Percentiles rank a stretch among this genome's conserved stretches.
Conservation (phyloP, 495 filamentous ascomycete species). For the Xylaria grammica region DNA sequence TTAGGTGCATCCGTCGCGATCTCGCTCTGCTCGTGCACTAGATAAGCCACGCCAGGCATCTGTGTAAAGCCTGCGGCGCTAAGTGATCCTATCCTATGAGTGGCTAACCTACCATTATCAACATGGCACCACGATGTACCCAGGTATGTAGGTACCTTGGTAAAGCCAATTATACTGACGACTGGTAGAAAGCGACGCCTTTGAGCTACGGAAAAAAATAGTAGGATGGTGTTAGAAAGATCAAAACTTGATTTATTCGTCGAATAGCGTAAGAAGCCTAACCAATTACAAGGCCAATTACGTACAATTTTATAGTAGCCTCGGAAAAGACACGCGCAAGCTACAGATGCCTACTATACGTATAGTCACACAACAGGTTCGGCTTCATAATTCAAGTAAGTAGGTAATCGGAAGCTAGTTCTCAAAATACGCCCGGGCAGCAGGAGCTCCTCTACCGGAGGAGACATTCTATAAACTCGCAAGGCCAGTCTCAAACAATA, state of each 20-base stretch:
- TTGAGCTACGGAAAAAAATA: too few relatives aligned
- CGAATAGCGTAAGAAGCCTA: too few relatives aligned
- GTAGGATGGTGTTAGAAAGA: too few relatives aligned
- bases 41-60: slow-evolving; percentile 10
- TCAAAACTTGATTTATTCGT: too few relatives aligned
- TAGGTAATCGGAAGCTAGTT: background rate
- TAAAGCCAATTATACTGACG: too few relatives aligned
- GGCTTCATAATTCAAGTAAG: slow-evolving; percentile 9
- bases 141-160: too few relatives aligned
- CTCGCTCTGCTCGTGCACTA: too few relatives aligned
- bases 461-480: slow-evolving; percentile 1
- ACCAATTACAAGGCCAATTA: background rate
- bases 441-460: slow-evolving; percentile 26
- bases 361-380: background rate
- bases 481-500: slow-evolving; percentile 46
- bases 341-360: background rate
- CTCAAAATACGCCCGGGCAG: slow-evolving; percentile 8
- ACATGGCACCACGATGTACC: too few relatives aligned
- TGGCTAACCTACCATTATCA: too few relatives aligned
- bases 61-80: slow-evolving; percentile 1
- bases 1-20: too few relatives aligned
- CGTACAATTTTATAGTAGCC: background rate
- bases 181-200: too few relatives aligned
- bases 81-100: background rate
- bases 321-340: background rate